Conservation (phyloP, 805 yeast species). For the Ogataea nonfermentans region DNA sequence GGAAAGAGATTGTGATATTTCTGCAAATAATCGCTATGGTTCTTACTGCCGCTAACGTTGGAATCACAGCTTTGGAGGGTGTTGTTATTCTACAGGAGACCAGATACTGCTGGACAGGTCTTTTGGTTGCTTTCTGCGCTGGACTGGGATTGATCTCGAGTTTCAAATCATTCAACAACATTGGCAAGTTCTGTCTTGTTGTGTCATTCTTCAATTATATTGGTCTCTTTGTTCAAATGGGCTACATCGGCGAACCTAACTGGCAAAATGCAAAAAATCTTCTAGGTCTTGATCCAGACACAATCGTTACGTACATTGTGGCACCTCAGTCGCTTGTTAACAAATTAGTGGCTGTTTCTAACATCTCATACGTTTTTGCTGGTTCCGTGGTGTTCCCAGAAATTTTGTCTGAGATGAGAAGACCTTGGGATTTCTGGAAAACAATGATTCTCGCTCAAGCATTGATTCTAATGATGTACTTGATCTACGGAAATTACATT, state of each 20-base stretch:
- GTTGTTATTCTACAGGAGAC: conserved; percentile 37
- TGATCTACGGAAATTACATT: conserved; percentile 42
- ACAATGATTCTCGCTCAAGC: conserved; percentile 44
- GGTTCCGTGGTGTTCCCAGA: conserved; percentile 50
- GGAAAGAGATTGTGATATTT: conserved; percentile 34
- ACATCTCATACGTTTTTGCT: conserved; percentile 49
- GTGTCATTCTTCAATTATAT: conserved; percentile 22
- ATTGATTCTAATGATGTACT: conserved; percentile 39
- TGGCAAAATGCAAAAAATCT: conserved; percentile 23
- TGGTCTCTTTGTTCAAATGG: conserved; percentile 20
- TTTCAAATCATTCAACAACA: conserved; percentile 38
- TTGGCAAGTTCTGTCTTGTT: conserved; percentile 30
- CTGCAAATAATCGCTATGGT: conserved; percentile 42
- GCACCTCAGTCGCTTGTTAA: conserved; percentile 24
- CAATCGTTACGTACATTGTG: conserved; percentile 16
- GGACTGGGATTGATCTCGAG: conserved; percentile 42
- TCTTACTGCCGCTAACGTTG: conserved; percentile 40
- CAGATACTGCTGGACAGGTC: conserved; percentile 40
- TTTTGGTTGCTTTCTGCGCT: conserved; percentile 39
- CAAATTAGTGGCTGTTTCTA: conserved; percentile 41
- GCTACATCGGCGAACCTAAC: conserved; percentile 22
- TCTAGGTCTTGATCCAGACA: conserved; percentile 24
- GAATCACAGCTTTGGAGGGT: conserved; percentile 40
- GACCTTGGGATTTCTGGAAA: conserved; percentile 49
- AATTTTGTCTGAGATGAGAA: conserved; percentile 47